Evolutionary conservation across 768 basidiomycete genomes (phyloP).

Genomic region (Mycena belliarum): DNA sequence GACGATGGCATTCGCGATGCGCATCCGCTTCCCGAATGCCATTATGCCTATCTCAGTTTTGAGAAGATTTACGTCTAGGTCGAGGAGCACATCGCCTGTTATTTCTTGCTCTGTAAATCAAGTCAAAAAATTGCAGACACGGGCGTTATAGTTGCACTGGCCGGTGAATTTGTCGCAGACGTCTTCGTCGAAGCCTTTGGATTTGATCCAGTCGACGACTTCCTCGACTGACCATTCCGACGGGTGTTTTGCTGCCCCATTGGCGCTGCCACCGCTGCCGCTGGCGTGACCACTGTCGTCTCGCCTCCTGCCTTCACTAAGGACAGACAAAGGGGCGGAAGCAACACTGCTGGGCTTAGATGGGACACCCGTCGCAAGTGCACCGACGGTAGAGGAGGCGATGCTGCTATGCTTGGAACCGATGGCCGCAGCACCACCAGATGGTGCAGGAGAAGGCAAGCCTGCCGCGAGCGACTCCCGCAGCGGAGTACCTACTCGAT

Average conservation of each 20-base stretch:
- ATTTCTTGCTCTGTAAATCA: conserved; percentile 88
- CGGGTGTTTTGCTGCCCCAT: conserved; percentile 47
- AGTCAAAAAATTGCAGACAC: conserved; percentile 7
- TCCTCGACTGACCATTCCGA: conserved; percentile 86
- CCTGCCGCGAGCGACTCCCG: conserved; percentile 31
- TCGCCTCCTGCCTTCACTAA: conserved; percentile 21
- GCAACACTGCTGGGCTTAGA: conserved; percentile 20
- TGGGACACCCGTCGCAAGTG: background rate
- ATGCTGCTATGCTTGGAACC: conserved; percentile 46
- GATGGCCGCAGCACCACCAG: conserved; percentile 11
- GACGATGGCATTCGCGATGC: conserved; percentile 89
- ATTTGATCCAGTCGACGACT: conserved; percentile 85
- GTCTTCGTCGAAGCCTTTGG: conserved; percentile 81
- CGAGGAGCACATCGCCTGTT: conserved; percentile 93
- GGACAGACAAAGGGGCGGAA: conserved; percentile 25
- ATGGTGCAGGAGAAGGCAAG: conserved; percentile 28
- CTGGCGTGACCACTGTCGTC: conserved; percentile 23
- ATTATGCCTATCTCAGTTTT: conserved; percentile 92
- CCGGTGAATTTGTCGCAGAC: conserved; percentile 87
- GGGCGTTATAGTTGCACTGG: conserved; percentile 36
- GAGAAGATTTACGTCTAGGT: conserved; percentile 87
- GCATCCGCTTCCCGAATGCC: conserved; percentile 92
- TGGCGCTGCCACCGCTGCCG: conserved; percentile 23
- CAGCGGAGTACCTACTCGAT: conserved; percentile 25
- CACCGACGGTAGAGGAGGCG: conserved; percentile 25